Base-by-base conservation (phyloP, 1,139 yeast genomes). In the Suhomyces bolitotheri region DNA sequence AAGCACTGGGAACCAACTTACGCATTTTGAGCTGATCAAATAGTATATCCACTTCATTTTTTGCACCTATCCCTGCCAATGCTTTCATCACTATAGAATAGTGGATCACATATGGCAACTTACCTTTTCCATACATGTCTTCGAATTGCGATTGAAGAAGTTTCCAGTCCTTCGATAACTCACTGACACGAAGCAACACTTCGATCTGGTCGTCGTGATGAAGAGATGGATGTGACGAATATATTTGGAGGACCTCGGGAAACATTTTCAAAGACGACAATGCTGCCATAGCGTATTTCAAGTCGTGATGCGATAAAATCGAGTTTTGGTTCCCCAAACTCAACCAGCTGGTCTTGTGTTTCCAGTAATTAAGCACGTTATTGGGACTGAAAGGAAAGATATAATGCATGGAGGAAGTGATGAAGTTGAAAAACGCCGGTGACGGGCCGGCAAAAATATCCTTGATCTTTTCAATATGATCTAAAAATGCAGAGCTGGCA, bases 41-140 rank as follows among this genome's bases (percentile, higher is more conserved):
- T 12, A 86, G 63, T 34, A 64, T 61, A 25, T 78, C 73, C 9
- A 82, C 74, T 41, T 79, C 73, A 10, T 68, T 68, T 3, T 61
- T 53, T 19, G 81, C 78, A 1, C 88, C 88, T 29, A 76, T 59
- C 7, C 59, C 52, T 0, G 87, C 79, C 41, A 86, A 62, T 0
- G 88, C 80, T 36, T 66, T 62, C 76, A 88, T 78, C 4, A 83
- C 79, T 22, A 79, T 71, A 4, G 77, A 71, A 52, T 84, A 85
- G 51, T 84, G 89, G 5, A 63, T 53, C 10, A 74, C 60, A 32
- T 72, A 71, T 0, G 89, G 85, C 16, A 76, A 57, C 27, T 74
- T 64, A 1, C 80, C 82, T 16, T 70, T 61, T 2, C 81, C 81
- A 43, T 78, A 74, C 55, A 83, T 64, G 2, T 66, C 69, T 43